These are phyloP conservation scores for Stentor roeselii DNA, from an alignment of 73 alveolate genomes.

Conservation along the genomic window DNA sequence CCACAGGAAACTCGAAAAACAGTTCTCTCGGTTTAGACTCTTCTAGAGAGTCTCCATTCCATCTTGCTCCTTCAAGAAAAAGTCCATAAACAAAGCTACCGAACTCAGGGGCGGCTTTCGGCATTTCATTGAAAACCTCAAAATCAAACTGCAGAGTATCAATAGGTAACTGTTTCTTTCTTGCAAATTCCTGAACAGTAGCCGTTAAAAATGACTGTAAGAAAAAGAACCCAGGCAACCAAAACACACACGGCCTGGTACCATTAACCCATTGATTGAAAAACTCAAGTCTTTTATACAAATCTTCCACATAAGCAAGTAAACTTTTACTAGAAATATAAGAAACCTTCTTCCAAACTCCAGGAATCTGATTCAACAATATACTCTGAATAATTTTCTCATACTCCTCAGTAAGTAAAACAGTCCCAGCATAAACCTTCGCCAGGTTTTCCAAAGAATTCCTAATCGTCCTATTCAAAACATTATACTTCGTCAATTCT, in stretches of 20 bases:
- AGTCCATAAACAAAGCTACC: constrained; percentile 94
- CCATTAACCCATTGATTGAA: constrained; percentile 79
- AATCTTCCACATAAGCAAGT: constrained; percentile 82
- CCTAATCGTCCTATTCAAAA: constrained; percentile 63
- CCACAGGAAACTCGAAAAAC: constrained; percentile 82
- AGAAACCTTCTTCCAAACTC: constrained; percentile 75
- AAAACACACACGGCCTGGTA: constrained; percentile 88
- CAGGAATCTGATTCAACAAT: constrained; percentile 80
- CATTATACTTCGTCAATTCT: constrained; percentile 91
- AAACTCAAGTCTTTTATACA: constrained; percentile 77
- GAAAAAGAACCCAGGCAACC: constrained; percentile 94
- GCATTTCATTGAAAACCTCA: constrained; percentile 67
- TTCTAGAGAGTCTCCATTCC: constrained; percentile 82
- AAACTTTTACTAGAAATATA: constrained; percentile 86
- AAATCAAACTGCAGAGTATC: constrained; percentile 84
- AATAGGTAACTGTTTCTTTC: constrained; percentile 82
- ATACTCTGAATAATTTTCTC: constrained; percentile 80
- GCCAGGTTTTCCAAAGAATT: constrained; percentile 67
- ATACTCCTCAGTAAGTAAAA: constrained; percentile 82
- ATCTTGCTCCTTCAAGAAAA: constrained; percentile 95
- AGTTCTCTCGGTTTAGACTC: constrained; percentile 81
- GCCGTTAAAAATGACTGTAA: constrained; percentile 94
- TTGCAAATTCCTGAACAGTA: constrained; percentile 85
- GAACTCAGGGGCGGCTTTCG: constrained; percentile 75
- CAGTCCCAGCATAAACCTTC: constrained; percentile 82